Evolutionary conservation across 2,329 filamentous ascomycete genomes (phyloP), one percentile per base, ranked within the genome.

Genomic region (Aplosporella prunicola): DNA sequence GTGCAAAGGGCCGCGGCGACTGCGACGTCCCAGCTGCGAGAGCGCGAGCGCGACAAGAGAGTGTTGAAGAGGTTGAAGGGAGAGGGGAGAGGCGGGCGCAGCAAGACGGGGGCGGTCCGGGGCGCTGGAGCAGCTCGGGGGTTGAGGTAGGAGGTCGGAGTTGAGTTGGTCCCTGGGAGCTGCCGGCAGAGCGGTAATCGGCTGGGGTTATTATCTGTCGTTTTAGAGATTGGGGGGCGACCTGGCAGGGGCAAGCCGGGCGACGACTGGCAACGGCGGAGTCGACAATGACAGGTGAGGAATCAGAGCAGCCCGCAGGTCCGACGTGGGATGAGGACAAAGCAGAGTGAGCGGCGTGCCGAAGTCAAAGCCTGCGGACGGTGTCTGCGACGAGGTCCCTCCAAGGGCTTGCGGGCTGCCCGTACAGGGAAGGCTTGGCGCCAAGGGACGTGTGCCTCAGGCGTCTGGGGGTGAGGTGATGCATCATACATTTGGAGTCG

Each of bases 171-270:
- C 20, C 16, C n/a, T 16, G 14, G 30, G 14, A 16, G 10, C 15
- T 11, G 29, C 6, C 15, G 23, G 22, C 22, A 16, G 25, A 26
- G 13, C 13, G 18, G 35, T 26, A 27, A 28, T 28, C 27, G 35
- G 26, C 30, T 27, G 35, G 27, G 35, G 20, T 26, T 27, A 27
- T 30, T 38, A 38, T 38, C 35, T 38, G 35, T 38, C 35, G 35
- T 38, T 25, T 38, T 32, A 32, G 9, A 8, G 35, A 27, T 22
- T 26, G 35, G 26, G 35, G 28, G 29, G 35, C 13, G 8, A 9
- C 14, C 7, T n/a, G 35, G 35, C 35, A 38, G 35, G 35, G 35
- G 29, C 29, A 16, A 26, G 28, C 18, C 28, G 20, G 37, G 11
- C 24, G 16, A 29, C 27, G 27, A 26, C 29, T 16, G 30, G 29